Percentiles rank a stretch among this genome's conserved stretches.
Conservation (phyloP, 176 grass and related monocot species). For the Cocos nucifera region DNA sequence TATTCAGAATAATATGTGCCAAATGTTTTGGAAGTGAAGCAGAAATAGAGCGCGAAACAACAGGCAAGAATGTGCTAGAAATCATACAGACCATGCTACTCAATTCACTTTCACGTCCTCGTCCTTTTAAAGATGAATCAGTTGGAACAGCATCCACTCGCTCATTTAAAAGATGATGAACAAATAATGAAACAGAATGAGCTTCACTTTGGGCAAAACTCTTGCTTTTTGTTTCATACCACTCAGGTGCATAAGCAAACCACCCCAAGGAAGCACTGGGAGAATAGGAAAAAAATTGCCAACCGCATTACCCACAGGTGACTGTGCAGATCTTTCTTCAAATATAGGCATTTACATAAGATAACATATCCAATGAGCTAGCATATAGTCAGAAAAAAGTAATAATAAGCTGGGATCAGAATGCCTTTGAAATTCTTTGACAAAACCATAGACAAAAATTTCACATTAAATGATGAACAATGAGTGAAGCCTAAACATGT, state of each 20-base stretch:
- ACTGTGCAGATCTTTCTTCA: no score
- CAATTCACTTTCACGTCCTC: conserved; percentile 55
- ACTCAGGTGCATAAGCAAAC: conserved; percentile 93
- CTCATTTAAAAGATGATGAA: conserved; percentile 78
- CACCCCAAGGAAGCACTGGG: conserved; percentile 91
- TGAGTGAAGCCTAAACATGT: no score
- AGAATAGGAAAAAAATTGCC: conserved; percentile 6
- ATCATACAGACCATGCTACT: conserved; percentile 38
- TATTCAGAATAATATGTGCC: neutral
- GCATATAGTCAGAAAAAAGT: no score
- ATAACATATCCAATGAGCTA: no score
- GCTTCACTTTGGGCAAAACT: conserved; percentile 84
- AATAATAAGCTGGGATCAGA: no score
- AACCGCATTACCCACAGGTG: no score
- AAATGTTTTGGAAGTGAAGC: neutral
- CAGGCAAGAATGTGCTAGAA: neutral
- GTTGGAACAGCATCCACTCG: conserved; percentile 16
- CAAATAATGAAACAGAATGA: conserved; percentile 92
- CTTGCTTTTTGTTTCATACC: conserved; percentile 91
- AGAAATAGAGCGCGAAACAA: neutral
- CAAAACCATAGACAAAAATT: no score
- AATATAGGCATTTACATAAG: no score
- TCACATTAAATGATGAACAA: no score
- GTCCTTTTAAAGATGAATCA: conserved; percentile 55
- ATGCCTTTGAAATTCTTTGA: no score